Evolutionary conservation across 108 stramenopile genomes (phyloP).

Genomic region (Skeletonema grethae): DNA sequence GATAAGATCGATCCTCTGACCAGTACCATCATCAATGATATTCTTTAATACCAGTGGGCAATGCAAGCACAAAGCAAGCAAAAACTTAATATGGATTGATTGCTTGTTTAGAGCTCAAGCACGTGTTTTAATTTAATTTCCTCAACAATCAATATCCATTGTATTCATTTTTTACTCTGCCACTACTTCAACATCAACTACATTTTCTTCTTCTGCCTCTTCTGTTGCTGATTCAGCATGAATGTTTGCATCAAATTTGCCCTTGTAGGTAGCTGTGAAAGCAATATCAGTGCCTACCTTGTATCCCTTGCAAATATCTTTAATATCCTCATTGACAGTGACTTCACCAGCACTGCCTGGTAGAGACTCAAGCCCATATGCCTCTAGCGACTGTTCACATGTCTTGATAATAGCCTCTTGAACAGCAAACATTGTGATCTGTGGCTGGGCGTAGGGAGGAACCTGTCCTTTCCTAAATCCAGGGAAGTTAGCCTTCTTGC

Average conservation of each 20-base stretch:
- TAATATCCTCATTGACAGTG: conserved; percentile 72
- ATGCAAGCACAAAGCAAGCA: neutral
- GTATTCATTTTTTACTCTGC: conserved; percentile 13
- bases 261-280: conserved; percentile 79
- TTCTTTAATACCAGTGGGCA: too few relatives aligned
- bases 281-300: conserved; percentile 67
- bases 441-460: conserved; percentile 84
- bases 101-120: neutral
- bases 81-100: neutral
- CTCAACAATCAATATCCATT: neutral
- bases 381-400: conserved; percentile 64
- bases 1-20: neutral
- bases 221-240: conserved; percentile 2
- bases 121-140: neutral
- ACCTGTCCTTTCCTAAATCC: conserved; percentile 87
- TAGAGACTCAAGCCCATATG: conserved; percentile 77
- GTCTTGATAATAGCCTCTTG: conserved; percentile 83
- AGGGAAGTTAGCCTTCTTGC: conserved; percentile 86
- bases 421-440: conserved; percentile 79
- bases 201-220: conserved; percentile 24
- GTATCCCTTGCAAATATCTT: conserved; percentile 76
- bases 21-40: too few relatives aligned
- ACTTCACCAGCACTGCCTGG: conserved; percentile 62
- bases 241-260: conserved; percentile 45
- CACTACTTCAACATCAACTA: conserved; percentile 48